Conservation (phyloP, 257 asterid genomes). For the Solanum clarkiae region DNA sequence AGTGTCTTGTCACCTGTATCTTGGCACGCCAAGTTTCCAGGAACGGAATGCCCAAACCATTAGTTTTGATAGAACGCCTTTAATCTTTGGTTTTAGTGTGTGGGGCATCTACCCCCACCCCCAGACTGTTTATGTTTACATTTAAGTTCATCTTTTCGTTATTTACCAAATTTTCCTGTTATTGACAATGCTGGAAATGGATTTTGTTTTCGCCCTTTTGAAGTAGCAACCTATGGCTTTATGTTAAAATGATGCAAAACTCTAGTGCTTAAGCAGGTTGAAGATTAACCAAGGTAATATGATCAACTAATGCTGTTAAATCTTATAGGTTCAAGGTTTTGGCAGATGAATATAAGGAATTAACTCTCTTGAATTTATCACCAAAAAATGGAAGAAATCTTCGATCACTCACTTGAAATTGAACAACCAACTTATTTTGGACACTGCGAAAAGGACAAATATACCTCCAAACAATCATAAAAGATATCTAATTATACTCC, state of each 20-base stretch:
- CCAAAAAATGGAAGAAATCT: too few relatives aligned
- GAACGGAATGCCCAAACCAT: not conserved
- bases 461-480: too few relatives aligned
- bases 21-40: not conserved
- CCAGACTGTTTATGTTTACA: not conserved
- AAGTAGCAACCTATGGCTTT: not conserved
- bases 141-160: not conserved
- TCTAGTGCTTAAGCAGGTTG: not conserved
- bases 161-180: not conserved
- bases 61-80: not conserved
- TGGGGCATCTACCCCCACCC: not conserved
- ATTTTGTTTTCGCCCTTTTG: not conserved
- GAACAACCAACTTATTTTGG: too few relatives aligned
- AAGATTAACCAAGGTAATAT: not conserved
- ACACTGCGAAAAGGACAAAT: too few relatives aligned
- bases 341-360: not conserved
- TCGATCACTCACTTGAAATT: too few relatives aligned
- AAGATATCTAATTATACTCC: too few relatives aligned
- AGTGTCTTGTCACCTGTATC: not conserved
- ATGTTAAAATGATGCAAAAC: not conserved
- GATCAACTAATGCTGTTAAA: not conserved
- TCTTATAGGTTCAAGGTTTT: not conserved
- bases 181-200: not conserved
- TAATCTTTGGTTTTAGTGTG: not conserved
- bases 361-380: too few relatives aligned